Evolutionary conservation across 805 yeast genomes (phyloP).

Genomic region (Ogataea methanolica): DNA sequence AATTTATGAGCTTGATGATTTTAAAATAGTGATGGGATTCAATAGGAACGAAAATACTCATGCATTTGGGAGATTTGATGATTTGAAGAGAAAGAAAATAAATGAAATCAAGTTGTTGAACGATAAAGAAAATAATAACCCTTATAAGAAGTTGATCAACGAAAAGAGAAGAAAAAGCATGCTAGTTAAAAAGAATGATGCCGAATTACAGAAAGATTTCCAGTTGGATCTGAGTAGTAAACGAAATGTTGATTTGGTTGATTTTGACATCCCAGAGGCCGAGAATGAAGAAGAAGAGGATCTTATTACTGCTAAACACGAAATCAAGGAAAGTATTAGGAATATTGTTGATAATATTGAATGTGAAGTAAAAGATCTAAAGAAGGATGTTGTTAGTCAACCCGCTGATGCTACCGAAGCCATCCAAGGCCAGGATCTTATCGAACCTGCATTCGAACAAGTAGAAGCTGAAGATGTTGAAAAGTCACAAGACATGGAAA

Average conservation of each 20-base stretch:
- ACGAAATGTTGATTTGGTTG: background rate
- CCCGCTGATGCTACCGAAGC: no score
- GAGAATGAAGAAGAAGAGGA: background rate
- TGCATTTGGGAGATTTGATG: background rate
- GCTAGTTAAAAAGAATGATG: background rate
- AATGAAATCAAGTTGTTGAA: background rate
- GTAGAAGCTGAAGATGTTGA: background rate
- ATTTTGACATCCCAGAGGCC: background rate
- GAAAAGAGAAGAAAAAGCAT: slow-evolving; percentile 4
- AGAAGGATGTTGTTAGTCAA: no score
- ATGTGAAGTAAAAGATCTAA: background rate
- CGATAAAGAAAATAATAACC: no score
- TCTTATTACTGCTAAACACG: background rate
- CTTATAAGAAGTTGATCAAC: no score
- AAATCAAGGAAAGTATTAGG: background rate
- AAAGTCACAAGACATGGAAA: background rate
- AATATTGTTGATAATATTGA: background rate
- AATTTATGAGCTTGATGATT: slow-evolving; percentile 5
- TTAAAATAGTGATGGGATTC: slow-evolving; percentile 9
- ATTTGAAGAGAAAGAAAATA: no score
- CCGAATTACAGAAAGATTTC: slow-evolving; percentile 3
- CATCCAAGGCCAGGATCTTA: no score
- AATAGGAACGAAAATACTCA: background rate
- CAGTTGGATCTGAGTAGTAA: slow-evolving; percentile 11
- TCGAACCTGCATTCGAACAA: no score